A percentile compares a stretch with the other conserved stretches of the same genome.
These are phyloP conservation scores for Theobroma grandiflorum DNA, from an alignment of 441 rosid species.

Conservation along the genomic window DNA sequence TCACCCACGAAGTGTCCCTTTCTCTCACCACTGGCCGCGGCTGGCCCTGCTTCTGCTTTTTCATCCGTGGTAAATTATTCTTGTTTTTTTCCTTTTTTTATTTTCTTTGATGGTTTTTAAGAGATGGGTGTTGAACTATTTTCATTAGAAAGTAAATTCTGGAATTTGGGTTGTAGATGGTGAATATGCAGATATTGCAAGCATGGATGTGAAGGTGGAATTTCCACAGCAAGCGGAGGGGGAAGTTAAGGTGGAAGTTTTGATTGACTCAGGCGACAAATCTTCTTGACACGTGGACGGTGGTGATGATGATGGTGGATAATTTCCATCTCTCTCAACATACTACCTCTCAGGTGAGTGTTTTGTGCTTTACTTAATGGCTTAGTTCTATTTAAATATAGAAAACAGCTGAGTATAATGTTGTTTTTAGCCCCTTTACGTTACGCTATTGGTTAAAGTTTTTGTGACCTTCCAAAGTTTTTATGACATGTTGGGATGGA, in stretches of 20 bases:
- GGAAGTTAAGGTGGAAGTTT: constrained; percentile 6
- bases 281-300: neutral
- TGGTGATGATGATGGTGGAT: neutral
- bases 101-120: constrained; percentile 1
- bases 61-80: neutral
- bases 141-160: neutral
- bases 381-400: constrained; percentile 1
- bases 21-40: constrained; percentile 29
- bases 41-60: constrained; percentile 24
- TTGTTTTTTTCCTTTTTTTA: neutral
- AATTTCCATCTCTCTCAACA: neutral
- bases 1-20: constrained; percentile 15
- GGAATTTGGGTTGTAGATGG: constrained; percentile 21
- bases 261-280: neutral
- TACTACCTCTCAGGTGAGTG: neutral
- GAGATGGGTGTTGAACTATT: neutral
- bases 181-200: neutral
- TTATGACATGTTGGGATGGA: neutral
- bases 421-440: neutral
- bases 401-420: neutral
- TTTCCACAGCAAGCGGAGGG: constrained; percentile 12
- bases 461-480: neutral
- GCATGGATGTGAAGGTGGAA: neutral
- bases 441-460: neutral
- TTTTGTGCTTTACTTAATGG: neutral